These are phyloP conservation scores for Glebionis coronaria DNA, from an alignment of 129 eudicot species.

Conservation along the genomic window DNA sequence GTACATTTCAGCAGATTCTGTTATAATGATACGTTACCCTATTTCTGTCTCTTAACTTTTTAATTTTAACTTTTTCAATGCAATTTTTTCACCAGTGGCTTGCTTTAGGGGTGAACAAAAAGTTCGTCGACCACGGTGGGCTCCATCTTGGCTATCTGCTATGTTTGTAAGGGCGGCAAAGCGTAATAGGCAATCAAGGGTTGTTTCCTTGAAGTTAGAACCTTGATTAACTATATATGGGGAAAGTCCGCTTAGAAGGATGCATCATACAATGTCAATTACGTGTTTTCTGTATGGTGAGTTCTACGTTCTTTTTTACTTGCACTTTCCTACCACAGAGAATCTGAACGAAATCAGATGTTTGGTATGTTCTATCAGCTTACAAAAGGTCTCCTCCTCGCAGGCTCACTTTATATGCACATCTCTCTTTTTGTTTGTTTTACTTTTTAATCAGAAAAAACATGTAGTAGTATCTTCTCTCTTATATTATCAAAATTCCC, in stretches of 20 bases:
- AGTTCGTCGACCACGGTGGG: conserved; percentile 84
- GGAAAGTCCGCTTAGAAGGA: conserved; percentile 7
- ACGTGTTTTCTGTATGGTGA: neutral
- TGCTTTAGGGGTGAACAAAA: conserved; percentile 92
- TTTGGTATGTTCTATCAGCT: conserved; percentile 2
- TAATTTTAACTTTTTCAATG: neutral
- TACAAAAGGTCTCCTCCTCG: conserved; percentile 2
- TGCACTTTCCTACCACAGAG: conserved; percentile 1
- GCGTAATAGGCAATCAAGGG: conserved; percentile 76
- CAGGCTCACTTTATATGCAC: neutral
- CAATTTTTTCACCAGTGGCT: conserved; percentile 47
- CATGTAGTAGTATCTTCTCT: neutral
- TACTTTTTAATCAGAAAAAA: neutral
- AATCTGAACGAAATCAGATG: conserved; percentile 1
- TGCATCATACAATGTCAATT: conserved; percentile 2
- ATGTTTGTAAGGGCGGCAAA: conserved; percentile 65
- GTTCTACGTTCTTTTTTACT: conserved; percentile 4
- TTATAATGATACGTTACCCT: too few relatives aligned
- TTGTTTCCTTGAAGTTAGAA: conserved; percentile 85
- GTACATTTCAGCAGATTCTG: too few relatives aligned
- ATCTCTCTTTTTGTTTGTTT: neutral
- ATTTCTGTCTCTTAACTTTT: neutral
- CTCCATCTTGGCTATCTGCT: conserved; percentile 68
- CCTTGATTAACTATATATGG: conserved; percentile 33
- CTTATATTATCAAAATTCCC: neutral